Evolutionary conservation across 176 grass and related monocot species (phyloP), one percentile per base, ranked within the genome.

Genomic region (Juncus inflexus): DNA sequence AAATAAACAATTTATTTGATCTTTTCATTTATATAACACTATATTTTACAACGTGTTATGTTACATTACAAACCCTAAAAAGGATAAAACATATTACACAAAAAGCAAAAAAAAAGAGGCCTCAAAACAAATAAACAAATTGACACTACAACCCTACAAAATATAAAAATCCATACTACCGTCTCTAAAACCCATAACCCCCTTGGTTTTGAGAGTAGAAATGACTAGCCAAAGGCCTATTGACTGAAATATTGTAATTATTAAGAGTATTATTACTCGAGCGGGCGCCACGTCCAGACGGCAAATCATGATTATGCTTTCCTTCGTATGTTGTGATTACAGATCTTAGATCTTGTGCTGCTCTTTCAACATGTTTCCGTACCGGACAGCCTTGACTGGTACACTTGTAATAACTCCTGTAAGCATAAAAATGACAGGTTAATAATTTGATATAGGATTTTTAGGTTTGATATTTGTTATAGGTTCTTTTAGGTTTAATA

Each of bases 381-480:
- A 81, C 78, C 3, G 70, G 71, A 7, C 78, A 81, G 8, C 56
- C 45, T 10, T 35, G 12, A 53, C 69, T 81, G 43, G 78, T 81
- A 60, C 78, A 75, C 59, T 81, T 81, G 71, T 81, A 81, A 70
- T 81, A 81, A 63, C 78, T 81, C 71, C 78, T 80, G 41, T 15
- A 66, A 6, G 11, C 49, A 61, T 3, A 11, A 62, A 78, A 50
- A 35, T 37, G 50, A 40, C 4, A 65, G 55, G 43, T 47, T 47
- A 47, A 47, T 47, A 47, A 47, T 6, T 47, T 47, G 4, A 6
- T 6, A 47, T 47, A 9, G 43, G 6, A 47, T 47, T 47, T 47
- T 47, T 47, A 47, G 19, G 19, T 28, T 47, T 47, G 1, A 47
- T 47, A 47, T 6, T 47, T 47, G 3, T 45, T 4, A 45, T 45